phyloP scores from a whole-genome alignment of 768 basidiomycete species.

The Candolleomyces efflorescens region DNA sequence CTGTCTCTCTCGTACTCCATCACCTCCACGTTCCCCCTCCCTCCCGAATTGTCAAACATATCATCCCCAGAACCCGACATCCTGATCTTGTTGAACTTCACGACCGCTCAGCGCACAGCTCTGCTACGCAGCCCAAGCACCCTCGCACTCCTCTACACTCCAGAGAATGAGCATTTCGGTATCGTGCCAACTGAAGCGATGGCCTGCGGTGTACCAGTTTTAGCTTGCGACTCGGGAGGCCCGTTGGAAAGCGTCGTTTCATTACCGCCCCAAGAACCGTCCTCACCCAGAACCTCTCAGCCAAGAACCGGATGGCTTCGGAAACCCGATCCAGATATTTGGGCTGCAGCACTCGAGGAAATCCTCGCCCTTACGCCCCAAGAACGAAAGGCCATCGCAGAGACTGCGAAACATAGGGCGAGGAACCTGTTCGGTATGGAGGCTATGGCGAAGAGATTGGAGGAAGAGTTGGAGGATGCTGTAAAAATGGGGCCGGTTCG shows the following conservation, averaged over 20 bases:
- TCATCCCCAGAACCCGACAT: slow-evolving; percentile 59
- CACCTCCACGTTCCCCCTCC: slow-evolving; percentile 43
- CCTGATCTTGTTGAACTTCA: slow-evolving; percentile 90
- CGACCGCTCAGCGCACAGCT: slow-evolving; percentile 75
- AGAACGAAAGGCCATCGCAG: slow-evolving; percentile 46
- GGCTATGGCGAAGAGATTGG: slow-evolving; percentile 61
- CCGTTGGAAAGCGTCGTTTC: slow-evolving; percentile 69
- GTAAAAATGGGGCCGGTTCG: slow-evolving; percentile 47
- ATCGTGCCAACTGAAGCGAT: slow-evolving; percentile 96
- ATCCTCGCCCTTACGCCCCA: slow-evolving; percentile 43
- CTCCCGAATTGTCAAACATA: slow-evolving; percentile 20
- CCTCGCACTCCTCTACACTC: slow-evolving; percentile 84
- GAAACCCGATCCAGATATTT: slow-evolving; percentile 53
- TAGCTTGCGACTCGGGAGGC: slow-evolving; percentile 85
- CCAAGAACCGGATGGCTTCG: slow-evolving; percentile 74
- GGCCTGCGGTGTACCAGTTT: slow-evolving; percentile 84
- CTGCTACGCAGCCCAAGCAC: slow-evolving; percentile 68
- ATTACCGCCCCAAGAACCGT: neutral
- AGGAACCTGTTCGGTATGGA: slow-evolving; percentile 69
- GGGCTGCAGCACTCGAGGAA: slow-evolving; percentile 65
- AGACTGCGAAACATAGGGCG: slow-evolving; percentile 59
- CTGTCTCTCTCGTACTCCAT: slow-evolving; percentile 57
- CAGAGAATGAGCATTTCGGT: slow-evolving; percentile 94
- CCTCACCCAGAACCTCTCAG: slow-evolving; percentile 33
- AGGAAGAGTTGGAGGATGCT: slow-evolving; percentile 50